Evolutionary conservation across 306 rosid genomes (phyloP), one percentile per base, ranked within the genome.

Genomic region (Dryas alaskensis): DNA sequence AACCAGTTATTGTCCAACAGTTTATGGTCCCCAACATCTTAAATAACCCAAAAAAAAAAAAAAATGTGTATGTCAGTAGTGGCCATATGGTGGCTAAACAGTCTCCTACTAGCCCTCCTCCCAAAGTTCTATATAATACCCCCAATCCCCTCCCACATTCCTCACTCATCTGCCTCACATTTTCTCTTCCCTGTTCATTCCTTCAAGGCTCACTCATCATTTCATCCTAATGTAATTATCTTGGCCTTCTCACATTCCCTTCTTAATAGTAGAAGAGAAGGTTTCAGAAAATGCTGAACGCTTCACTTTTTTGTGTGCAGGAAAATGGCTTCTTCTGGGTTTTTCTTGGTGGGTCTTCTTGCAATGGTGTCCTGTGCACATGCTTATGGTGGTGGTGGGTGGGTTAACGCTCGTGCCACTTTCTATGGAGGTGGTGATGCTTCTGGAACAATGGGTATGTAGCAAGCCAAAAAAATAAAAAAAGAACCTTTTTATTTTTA

Each of bases 361-460:
- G 77, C 95, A 60, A 76, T 86, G 80, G 81, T 82, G 44, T 83
- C 92, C 59, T 79, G 84, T 66, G 93, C 79, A 5, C 60, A 81
- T 69, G 96, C 83, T 16, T 82, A 82, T 58, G 86, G 80, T 6
- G 94, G 87, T 16, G 97, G 90, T 22, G 99, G 97, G 0, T 94
- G 97, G 99, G 31, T 46, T 40, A 71, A 87, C 74, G 99, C 99
- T 48, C 99, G 87, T 22, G 99, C 99, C 43, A 94, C 99, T 64
- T 94, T 94, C 81, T 94, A 94, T 52, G 99, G 99, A 3, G 99
- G 99, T 6, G 82, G 96, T 82, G 99, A 94, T 74, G 99, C 99
- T 37, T 92, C 99, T 42, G 99, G 99, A 45, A 94, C 99, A 82
- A 94, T 94, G 99, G 99, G 99, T 94, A 84, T 67, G 84, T 50